Evolutionary conservation across 2,329 filamentous ascomycete genomes (phyloP).

Genomic region (Venturia asperata): DNA sequence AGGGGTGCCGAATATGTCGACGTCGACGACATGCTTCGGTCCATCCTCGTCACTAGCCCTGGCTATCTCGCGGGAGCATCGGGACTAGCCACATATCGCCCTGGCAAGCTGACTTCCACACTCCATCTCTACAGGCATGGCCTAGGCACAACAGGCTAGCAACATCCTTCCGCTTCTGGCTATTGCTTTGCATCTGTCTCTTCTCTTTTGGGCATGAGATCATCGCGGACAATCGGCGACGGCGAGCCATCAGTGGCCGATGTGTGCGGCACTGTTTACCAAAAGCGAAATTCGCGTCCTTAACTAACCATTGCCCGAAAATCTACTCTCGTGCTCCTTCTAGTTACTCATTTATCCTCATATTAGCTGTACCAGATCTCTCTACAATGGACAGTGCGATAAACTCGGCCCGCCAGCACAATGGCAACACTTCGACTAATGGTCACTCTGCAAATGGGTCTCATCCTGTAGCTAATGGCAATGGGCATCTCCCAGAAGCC

Average conservation of each 20-base stretch:
- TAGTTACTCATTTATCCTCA: neutral
- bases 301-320: slow-evolving; percentile 5
- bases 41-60: slow-evolving; percentile 1
- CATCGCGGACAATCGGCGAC: neutral
- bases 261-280: neutral
- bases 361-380: neutral
- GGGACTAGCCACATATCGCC: neutral
- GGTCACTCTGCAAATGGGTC: neutral
- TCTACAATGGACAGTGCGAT: slow-evolving; percentile 3
- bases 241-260: neutral
- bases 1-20: neutral
- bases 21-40: neutral
- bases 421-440: neutral
- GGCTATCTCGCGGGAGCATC: neutral
- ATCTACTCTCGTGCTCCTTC: neutral
- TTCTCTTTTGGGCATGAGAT: neutral
- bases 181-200: neutral
- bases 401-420: neutral
- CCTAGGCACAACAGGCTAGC: neutral
- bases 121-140: neutral
- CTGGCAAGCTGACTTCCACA: neutral
- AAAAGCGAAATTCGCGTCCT: neutral
- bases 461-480: slow-evolving; percentile 11
- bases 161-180: neutral
- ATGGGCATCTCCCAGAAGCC: slow-evolving; percentile 21